Evolutionary conservation across 1,284 basidiomycete genomes (phyloP), one percentile per base, ranked within the genome.

Genomic region (Crucibulum parvulum): DNA sequence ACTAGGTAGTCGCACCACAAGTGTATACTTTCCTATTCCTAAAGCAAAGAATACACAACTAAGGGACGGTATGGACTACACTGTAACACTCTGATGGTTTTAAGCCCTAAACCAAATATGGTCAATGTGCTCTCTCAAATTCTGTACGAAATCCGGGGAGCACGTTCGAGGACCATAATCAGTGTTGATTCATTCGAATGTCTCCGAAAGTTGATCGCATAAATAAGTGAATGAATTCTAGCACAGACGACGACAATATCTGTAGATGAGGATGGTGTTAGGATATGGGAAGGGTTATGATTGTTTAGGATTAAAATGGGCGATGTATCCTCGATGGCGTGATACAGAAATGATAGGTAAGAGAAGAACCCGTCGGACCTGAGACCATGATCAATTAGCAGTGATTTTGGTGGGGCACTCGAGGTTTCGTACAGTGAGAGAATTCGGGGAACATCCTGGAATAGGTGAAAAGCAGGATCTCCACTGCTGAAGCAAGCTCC

Each of bases 11-110:
- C 66, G 66, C 11, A 69, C 61, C 7, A 64, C 62, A 34, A 74
- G 53, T 13, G 67, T 61, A 57, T 69, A 73, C 35, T 64, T 62
- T 52, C 72, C 69, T 69, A 70, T 72, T 18, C 70, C 71, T 51
- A 67, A 72, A 63, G 71, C 70, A 10, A 70, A 24, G 53, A 37
- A 72, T 60, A 37, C 66, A 59, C 41, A 70, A 71, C 54, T 72
- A 69, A 2, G 62, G 53, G 2, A 72, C 56, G 7, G 72, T 73
- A 36, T 66, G 61, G 18, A 70, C 24, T 24, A 24, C 24, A 24
- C 24, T 24, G 24, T 24, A 24, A 24, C 24, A 24, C 16, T 43
- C 41, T 16, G 16, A 43, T 43, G 13, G 41, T 43, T 16, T 43
- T 43, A 16, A 43, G 41, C 41, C 41, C 13, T 43, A 43, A 16